These are phyloP conservation scores for Ramaria rubella DNA, from an alignment of 768 basidiomycete genomes.

Conservation along the genomic window DNA sequence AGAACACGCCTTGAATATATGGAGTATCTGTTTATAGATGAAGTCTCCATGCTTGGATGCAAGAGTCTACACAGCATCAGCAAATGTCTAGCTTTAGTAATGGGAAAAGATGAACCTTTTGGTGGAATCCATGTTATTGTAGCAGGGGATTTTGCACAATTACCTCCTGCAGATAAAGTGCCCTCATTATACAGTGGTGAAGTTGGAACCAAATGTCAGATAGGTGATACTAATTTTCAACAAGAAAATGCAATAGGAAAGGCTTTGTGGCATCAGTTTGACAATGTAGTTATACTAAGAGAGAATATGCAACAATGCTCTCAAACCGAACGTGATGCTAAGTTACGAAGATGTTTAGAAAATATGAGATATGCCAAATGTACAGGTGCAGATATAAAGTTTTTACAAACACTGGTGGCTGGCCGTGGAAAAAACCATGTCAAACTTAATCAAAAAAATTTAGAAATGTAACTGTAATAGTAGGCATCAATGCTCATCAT, in stretches of 20 bases:
- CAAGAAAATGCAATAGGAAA: slow-evolving; percentile 25
- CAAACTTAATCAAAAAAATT: background rate
- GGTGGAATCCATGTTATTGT: slow-evolving; percentile 38
- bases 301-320: slow-evolving; percentile 24
- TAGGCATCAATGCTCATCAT: background rate
- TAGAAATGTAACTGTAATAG: background rate
- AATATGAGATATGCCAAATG: background rate
- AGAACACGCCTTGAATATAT: slow-evolving; percentile 22
- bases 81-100: slow-evolving; percentile 17
- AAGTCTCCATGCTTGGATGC: slow-evolving; percentile 37
- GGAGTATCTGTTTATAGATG: slow-evolving; percentile 37
- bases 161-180: slow-evolving; percentile 26
- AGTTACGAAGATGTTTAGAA: background rate
- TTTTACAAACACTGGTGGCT: background rate
- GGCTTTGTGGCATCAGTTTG: slow-evolving; percentile 30
- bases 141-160: slow-evolving; percentile 42
- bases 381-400: too few relatives aligned
- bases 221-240: background rate
- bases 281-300: slow-evolving; percentile 32
- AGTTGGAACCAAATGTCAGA: too few relatives aligned
- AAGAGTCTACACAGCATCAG: slow-evolving; percentile 22
- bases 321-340: slow-evolving; percentile 6
- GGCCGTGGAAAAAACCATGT: background rate
- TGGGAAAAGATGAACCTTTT: slow-evolving; percentile 21
- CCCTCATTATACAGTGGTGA: slow-evolving; percentile 21